Evolutionary conservation across 1,284 basidiomycete species (phyloP), one percentile per base, ranked within the genome.

Genomic region (Neolentinus lepideus): DNA sequence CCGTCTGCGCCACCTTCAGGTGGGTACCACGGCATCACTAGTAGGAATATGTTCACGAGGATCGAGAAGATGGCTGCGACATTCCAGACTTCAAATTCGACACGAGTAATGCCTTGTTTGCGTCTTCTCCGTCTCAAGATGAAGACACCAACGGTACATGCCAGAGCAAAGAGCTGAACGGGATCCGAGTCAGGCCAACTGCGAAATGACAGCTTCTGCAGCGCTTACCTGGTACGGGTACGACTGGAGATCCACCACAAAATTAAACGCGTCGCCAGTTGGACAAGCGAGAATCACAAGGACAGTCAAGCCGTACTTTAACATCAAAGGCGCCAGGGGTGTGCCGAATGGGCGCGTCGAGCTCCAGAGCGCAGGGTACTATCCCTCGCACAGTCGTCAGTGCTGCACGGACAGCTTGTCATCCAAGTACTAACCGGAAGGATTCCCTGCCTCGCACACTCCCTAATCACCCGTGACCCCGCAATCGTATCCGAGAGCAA

Each of bases 261-360:
- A 79, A 63, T 81, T 75, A 61, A 85, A 85, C 2, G 83, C 78
- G 62, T 73, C 76, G 77, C 82, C 60, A 12, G 62, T 35, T 35
- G 52, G 58, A 50, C 54, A 76, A 0, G 71, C 76, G 24, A 82
- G 64, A 60, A 84, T 77, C 51, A 84, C 73, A 59, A 82, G 71
- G n/a, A 76, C 64, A 0, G 79, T 77, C 11, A 81, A 62, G 16
- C 71, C 51, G 68, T 72, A 81, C 59, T 78, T 76, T 35, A 79
- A 63, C 11, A 74, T 61, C 48, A 79, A 67, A 4, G 77, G 74
- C 0, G 70, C 76, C 16, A 75, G 59, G 11, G 76, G 77, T 2
- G 76, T 78, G 19, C 75, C 75, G 59, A 75, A 79, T 1, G 75
- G 75, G 35, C 66, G 69, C 3, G 73, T 77, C 3, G 73, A 75